Evolutionary conservation across 2,329 filamentous ascomycete genomes (phyloP).

Genomic region (Mycosphaerella sp.): DNA sequence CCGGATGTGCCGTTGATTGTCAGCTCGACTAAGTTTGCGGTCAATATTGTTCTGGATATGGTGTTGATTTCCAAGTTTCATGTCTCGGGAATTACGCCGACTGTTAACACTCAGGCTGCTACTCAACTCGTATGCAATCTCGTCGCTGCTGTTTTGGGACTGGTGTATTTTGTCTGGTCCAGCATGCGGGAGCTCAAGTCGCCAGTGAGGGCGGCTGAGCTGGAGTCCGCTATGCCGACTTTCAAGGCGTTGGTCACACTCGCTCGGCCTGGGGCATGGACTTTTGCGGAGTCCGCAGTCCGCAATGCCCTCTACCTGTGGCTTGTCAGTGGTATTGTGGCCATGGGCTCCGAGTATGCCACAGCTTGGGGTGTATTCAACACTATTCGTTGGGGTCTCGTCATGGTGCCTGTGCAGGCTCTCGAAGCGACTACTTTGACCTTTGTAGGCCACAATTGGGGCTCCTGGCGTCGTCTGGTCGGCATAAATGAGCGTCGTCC

Average conservation of each 20-base stretch:
- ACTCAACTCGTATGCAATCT: slow-evolving; percentile 58
- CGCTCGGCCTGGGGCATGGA: slow-evolving; percentile 51
- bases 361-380: slow-evolving; percentile 70
- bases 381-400: slow-evolving; percentile 65
- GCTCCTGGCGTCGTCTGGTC: slow-evolving; percentile 41
- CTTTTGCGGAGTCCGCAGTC: slow-evolving; percentile 58
- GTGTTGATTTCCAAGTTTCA: slow-evolving; percentile 61
- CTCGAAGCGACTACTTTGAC: slow-evolving; percentile 59
- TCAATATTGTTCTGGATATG: slow-evolving; percentile 63
- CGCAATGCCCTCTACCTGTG: slow-evolving; percentile 66
- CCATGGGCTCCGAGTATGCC: slow-evolving; percentile 57
- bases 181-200: slow-evolving; percentile 26
- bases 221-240: slow-evolving; percentile 31
- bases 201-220: background rate
- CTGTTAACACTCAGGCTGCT: slow-evolving; percentile 57
- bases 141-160: slow-evolving; percentile 48
- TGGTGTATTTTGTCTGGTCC: slow-evolving; percentile 54
- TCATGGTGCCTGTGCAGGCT: slow-evolving; percentile 66
- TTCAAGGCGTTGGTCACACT: slow-evolving; percentile 46
- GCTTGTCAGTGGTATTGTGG: slow-evolving; percentile 59
- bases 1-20: slow-evolving; percentile 64
- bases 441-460: slow-evolving; percentile 64
- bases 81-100: slow-evolving; percentile 49
- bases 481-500: slow-evolving; percentile 25
- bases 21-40: slow-evolving; percentile 54